A percentile compares a stretch with the other conserved stretches of the same genome.
phyloP scores from a whole-genome alignment of 2,329 filamentous ascomycete genomes.

The Emergomyces orientalis region DNA sequence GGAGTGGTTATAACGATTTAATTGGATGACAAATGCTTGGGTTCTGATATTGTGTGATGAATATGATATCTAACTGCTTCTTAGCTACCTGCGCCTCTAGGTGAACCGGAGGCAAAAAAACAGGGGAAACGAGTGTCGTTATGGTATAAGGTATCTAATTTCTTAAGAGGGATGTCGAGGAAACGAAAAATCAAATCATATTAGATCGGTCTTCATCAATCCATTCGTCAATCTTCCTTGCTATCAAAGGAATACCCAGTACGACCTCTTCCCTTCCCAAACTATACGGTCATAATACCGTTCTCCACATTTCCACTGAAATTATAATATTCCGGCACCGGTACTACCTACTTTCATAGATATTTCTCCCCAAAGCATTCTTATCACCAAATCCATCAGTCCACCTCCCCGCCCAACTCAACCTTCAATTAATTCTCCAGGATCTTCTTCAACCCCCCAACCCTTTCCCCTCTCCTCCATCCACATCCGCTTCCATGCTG shows the following conservation, averaged over 20 bases:
- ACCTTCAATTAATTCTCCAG: not conserved
- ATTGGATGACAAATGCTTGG: not conserved
- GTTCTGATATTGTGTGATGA: not conserved
- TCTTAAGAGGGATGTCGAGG: not conserved
- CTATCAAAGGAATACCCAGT: not conserved
- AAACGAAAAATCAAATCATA: not conserved
- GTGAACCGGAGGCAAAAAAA: not conserved
- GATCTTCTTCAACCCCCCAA: not conserved
- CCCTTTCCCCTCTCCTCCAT: slow-evolving; percentile 12
- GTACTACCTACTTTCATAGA: not conserved
- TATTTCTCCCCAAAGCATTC: not conserved
- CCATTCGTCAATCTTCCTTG: not conserved
- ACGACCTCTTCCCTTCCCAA: not conserved
- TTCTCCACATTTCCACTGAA: no score
- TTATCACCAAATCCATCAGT: not conserved
- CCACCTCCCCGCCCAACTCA: not conserved
- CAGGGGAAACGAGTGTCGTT: not conserved
- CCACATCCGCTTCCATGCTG: slow-evolving; percentile 16
- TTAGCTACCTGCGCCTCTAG: not conserved
- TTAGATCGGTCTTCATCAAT: not conserved
- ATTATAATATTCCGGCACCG: no score
- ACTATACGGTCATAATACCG: not conserved
- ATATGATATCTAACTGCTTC: not conserved
- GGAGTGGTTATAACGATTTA: not conserved
- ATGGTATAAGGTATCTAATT: not conserved